A percentile compares a stretch with the other conserved stretches of the same genome.
Evolutionary conservation across 2,329 filamentous ascomycete genomes (phyloP).

Genomic region (Pseudophaeomoniella oleicola): DNA sequence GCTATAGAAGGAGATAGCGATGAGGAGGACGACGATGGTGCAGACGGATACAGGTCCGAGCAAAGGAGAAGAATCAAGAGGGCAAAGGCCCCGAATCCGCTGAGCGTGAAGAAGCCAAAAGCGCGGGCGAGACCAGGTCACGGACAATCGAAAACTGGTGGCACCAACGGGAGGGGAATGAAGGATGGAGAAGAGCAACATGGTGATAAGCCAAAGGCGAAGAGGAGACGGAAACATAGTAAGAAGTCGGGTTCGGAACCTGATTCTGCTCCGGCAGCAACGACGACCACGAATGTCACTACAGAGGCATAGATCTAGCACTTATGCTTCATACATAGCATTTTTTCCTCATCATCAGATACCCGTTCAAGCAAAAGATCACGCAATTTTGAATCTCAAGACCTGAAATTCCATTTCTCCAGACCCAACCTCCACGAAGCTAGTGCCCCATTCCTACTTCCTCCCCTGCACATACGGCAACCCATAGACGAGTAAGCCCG

Average conservation of each 20-base stretch:
- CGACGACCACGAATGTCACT: background rate
- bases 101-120: constrained; percentile 34
- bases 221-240: constrained; percentile 2
- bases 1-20: constrained; percentile 12
- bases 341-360: background rate
- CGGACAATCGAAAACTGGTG: constrained; percentile 10
- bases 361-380: no score
- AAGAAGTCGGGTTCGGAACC: constrained; percentile 2
- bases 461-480: constrained; percentile 38
- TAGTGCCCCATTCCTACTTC: constrained; percentile 1
- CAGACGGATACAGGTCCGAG: constrained; percentile 8
- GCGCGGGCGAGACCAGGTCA: constrained; percentile 16
- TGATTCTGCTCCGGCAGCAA: background rate
- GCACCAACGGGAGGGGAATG: constrained; percentile 10
- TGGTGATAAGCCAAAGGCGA: constrained; percentile 7
- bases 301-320: no score
- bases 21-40: constrained; percentile 10
- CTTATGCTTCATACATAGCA: no score
- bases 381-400: no score
- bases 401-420: no score
- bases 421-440: background rate
- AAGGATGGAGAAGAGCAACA: constrained; percentile 8
- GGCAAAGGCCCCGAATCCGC: constrained; percentile 30
- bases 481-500: constrained; percentile 69
- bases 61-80: constrained; percentile 20